phyloP scores from a whole-genome alignment of 805 yeast species.

The Blastobotrys chiropterorum region DNA sequence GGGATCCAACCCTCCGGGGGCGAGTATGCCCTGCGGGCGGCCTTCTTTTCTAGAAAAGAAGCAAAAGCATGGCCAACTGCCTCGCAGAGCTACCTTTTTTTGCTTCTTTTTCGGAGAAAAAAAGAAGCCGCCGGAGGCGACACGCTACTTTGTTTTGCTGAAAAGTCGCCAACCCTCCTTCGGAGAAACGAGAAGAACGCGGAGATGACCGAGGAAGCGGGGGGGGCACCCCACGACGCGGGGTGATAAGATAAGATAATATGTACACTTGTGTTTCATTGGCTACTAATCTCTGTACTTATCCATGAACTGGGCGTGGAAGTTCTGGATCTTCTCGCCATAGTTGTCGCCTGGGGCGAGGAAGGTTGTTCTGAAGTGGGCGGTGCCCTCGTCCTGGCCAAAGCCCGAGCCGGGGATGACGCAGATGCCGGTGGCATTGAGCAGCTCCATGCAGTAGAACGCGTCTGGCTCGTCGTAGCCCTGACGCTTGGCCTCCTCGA shows the following conservation, averaged over 20 bases:
- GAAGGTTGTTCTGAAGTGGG: conserved; percentile 93
- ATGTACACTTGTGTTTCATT: not conserved
- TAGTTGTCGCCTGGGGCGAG: conserved; percentile 92
- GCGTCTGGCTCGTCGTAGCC: conserved; percentile 69
- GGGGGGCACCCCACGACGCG: no score
- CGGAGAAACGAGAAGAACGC: no score
- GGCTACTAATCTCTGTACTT: conserved; percentile 36
- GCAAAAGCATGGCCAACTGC: no score
- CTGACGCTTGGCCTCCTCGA: conserved; percentile 49
- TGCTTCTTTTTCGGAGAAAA: no score
- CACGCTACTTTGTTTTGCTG: no score
- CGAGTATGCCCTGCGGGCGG: not conserved
- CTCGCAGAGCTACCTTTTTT: no score
- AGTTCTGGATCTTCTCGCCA: conserved; percentile 69
- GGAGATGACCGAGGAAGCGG: no score
- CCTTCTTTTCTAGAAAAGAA: not conserved
- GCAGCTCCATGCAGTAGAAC: conserved; percentile 75
- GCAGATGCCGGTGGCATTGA: conserved; percentile 90
- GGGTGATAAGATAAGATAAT: no score
- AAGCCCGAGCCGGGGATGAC: conserved; percentile 97
- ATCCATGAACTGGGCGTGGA: conserved; percentile 68
- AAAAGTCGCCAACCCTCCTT: no score
- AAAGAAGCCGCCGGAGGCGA: no score
- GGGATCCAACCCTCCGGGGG: not conserved
- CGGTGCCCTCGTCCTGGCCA: conserved; percentile 86